Conservation (phyloP, 352 stramenopile genomes). For the Pythium monospermum region DNA sequence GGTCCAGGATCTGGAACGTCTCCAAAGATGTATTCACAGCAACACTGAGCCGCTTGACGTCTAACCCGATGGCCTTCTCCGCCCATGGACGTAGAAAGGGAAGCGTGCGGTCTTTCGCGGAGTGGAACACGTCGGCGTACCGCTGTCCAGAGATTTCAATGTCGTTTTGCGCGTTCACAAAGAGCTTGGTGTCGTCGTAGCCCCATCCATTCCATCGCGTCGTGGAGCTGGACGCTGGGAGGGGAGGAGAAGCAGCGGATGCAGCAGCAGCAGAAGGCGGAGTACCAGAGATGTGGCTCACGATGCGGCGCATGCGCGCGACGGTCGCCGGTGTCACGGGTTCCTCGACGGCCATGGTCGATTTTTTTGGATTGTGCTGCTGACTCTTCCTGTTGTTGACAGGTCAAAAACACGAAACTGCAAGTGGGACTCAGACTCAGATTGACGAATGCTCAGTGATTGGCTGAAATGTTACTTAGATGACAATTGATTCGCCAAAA, state of each 20-base stretch:
- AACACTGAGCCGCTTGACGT: conserved; percentile 30
- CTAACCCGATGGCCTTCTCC: conserved; percentile 47
- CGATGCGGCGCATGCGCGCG: conserved; percentile 46
- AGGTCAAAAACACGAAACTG: background rate
- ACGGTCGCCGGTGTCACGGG: conserved; percentile 24
- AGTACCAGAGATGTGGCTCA: conserved; percentile 30
- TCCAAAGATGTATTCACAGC: conserved; percentile 28
- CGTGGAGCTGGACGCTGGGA: conserved; percentile 27
- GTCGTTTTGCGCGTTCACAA: conserved; percentile 44
- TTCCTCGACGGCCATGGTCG: conserved; percentile 4
- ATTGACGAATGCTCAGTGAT: background rate
- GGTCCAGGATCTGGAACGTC: conserved; percentile 23
- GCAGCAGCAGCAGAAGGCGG: background rate
- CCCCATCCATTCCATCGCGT: conserved; percentile 79
- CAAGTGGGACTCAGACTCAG: background rate
- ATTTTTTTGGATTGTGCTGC: too few relatives aligned
- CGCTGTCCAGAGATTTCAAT: conserved; percentile 59
- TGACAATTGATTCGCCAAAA: too few relatives aligned
- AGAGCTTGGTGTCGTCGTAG: conserved; percentile 64
- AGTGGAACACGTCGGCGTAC: conserved; percentile 59
- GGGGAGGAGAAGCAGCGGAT: background rate
- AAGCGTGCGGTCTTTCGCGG: conserved; percentile 36
- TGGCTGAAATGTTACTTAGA: too few relatives aligned
- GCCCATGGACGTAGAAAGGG: conserved; percentile 52
- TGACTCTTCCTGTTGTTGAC: background rate